Evolutionary conservation across 495 filamentous ascomycete genomes (phyloP), one percentile per base, ranked within the genome.

Genomic region (Lindgomyces ingoldianus): DNA sequence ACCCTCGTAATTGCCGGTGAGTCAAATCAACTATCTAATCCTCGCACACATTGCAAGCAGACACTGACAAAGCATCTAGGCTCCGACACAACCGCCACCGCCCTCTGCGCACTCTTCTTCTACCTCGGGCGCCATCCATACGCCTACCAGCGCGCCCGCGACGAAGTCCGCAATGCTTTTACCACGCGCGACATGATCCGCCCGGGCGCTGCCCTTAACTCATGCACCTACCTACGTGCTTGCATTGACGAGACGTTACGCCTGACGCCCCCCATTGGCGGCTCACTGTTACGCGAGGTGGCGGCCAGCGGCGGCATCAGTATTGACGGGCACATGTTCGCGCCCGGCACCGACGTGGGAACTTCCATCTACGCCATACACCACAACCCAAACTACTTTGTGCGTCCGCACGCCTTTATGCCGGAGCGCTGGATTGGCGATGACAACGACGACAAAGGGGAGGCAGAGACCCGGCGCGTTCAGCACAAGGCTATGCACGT

Each of bases 211-310:
- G 19, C 19, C 2, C 56, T 59, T 11, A 29, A 8, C 2, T 3
- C 3, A 8, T 59, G 56, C 44, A 27, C 47, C 2, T 59, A 27
- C 14, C 54, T 57, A 2, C 4, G 1, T 22, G 54, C 54, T 3
- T 57, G 54, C 33, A 57, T 57, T 45, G 54, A 57, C 21, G 54
- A 57, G 39, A 18, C 6, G 3, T 12, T 44, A 19, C 54, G 54
- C 4, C 11, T 57, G 1, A 26, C 54, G 3, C 9, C 30, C 12
- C 1, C 18, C 10, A 39, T 42, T 2, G 33, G 33, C 19, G 33
- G 30, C 18, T 24, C 2, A 12, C 24, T 57, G 6, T 2, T 24
- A 19, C 30, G 54, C 4, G 54, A 57, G 18, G 54, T 57, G 2
- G 1, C 10, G 3, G 1, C 29, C 22, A n/a, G n/a, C n/a, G 54